Conservation (phyloP, 768 basidiomycete species). For the Lepiota brunneoincarnata region DNA sequence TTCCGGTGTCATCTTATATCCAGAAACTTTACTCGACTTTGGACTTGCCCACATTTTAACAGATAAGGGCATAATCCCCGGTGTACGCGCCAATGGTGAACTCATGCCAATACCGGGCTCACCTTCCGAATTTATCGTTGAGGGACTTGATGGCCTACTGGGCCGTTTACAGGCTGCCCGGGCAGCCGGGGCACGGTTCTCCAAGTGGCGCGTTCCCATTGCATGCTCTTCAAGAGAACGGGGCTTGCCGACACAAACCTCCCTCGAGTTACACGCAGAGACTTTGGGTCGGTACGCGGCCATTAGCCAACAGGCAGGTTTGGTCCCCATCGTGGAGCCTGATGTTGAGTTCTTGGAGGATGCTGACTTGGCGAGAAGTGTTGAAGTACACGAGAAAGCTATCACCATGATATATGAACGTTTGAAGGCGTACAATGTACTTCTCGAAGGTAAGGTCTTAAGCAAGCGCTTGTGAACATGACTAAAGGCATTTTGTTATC, state of each 20-base stretch:
- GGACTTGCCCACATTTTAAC: conserved; percentile 42
- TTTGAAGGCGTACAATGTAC: conserved; percentile 42
- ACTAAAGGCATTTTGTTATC: neutral
- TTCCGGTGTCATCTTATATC: conserved; percentile 50
- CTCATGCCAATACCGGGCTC: conserved; percentile 43
- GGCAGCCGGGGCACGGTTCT: conserved; percentile 45
- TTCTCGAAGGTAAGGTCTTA: conserved; percentile 42
- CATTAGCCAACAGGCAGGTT: conserved; percentile 47
- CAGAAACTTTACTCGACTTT: conserved; percentile 48
- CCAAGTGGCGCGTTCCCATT: conserved; percentile 50
- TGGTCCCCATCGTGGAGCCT: conserved; percentile 53
- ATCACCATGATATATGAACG: conserved; percentile 44
- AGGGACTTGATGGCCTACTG: conserved; percentile 47
- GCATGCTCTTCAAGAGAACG: conserved; percentile 35
- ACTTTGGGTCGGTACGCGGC: conserved; percentile 46
- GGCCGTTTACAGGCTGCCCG: conserved; percentile 39
- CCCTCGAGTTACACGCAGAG: conserved; percentile 44
- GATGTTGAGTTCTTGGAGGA: conserved; percentile 51
- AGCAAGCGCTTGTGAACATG: neutral
- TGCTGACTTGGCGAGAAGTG: conserved; percentile 41
- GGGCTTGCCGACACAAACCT: conserved; percentile 37
- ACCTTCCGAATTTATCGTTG: conserved; percentile 42
- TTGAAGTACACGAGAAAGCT: conserved; percentile 43
- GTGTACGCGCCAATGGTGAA: conserved; percentile 50
- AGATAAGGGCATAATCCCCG: conserved; percentile 44